These are phyloP conservation scores for Kodamaea sagamina DNA, from an alignment of 805 yeast genomes.

Conservation along the genomic window DNA sequence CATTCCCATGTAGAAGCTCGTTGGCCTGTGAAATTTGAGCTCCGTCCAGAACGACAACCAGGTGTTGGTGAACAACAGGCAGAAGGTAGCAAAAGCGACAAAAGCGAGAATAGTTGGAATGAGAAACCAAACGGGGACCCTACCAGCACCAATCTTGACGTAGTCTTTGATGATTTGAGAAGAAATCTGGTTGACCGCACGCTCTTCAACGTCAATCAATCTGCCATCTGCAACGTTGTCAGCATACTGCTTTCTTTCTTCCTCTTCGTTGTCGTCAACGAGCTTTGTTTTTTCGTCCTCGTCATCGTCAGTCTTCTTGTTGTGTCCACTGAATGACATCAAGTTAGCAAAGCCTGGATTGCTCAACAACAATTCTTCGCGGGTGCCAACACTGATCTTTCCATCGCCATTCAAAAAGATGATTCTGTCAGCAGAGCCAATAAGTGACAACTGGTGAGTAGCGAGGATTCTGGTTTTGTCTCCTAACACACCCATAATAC, in stretches of 20 bases:
- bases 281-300: background rate
- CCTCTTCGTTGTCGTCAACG: background rate
- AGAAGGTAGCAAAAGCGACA: slow-evolving; percentile 47
- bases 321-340: slow-evolving; percentile 37
- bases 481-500: slow-evolving; percentile 60
- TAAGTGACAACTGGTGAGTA: slow-evolving; percentile 78
- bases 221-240: slow-evolving; percentile 2
- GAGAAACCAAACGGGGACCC: slow-evolving; percentile 1
- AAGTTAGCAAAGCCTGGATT: slow-evolving; percentile 38
- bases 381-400: slow-evolving; percentile 58
- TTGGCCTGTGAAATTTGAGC: slow-evolving; percentile 49
- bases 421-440: slow-evolving; percentile 69
- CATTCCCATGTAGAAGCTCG: slow-evolving; percentile 71
- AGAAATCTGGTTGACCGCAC: slow-evolving; percentile 30
- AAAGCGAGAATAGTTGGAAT: slow-evolving; percentile 9
- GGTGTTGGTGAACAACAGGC: slow-evolving; percentile 60
- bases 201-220: slow-evolving; percentile 19
- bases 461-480: slow-evolving; percentile 74
- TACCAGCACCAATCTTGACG: slow-evolving; percentile 20
- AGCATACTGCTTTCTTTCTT: slow-evolving; percentile 1
- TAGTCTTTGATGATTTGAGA: slow-evolving; percentile 34
- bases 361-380: slow-evolving; percentile 48
- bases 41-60: slow-evolving; percentile 87
- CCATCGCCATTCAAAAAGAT: slow-evolving; percentile 73
- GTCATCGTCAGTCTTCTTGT: slow-evolving; percentile 20